Evolutionary conservation across 1,284 basidiomycete genomes (phyloP), one percentile per base, ranked within the genome.

Genomic region (Spongiforma sp.): DNA sequence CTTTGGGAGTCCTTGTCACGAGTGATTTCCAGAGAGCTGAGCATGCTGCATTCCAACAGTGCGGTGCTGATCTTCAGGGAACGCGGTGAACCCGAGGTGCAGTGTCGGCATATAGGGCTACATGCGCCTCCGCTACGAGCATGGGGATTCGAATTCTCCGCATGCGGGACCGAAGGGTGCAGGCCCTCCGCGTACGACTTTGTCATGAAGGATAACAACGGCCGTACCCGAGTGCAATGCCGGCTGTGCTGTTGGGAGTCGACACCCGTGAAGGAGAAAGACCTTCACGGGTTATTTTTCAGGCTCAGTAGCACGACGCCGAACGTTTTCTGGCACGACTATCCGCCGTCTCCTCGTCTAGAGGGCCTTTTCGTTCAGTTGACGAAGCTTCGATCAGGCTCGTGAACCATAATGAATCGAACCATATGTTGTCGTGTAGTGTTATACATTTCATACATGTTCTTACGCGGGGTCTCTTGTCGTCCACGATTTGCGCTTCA

Each of bases 301-400:
- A 28, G 33, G 9, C 4, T 58, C 9, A 58, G 32, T 17, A 59
- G 55, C 30, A 64, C 24, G 0, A 9, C 36, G 17, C 57, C 56
- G 5, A 14, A 65, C 11, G 37, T 65, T 5, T 63, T 21, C 7
- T 63, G 62, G 62, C 62, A 63, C 14, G 34, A 63, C 8, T 63
- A 63, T n/a, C 60, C 62, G 8, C 48, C 28, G 14, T 52, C 48
- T 24, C 17, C 28, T 19, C 26, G 21, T 24, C 48, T 52, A 52
- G 11, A 52, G 26, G 48, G 30, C 28, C 10, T 52, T 28, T 52
- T 52, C 30, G 48, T 52, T 52, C 28, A n/a, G n/a, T n/a, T n/a
- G n/a, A n/a, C n/a, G n/a, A n/a, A n/a, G n/a, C n/a, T n/a, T n/a
- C n/a, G n/a, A n/a, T n/a, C n/a, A n/a, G n/a, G n/a, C n/a, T n/a